These are phyloP conservation scores for Suillus subluteus DNA, from an alignment of 768 basidiomycete genomes.

Conservation along the genomic window DNA sequence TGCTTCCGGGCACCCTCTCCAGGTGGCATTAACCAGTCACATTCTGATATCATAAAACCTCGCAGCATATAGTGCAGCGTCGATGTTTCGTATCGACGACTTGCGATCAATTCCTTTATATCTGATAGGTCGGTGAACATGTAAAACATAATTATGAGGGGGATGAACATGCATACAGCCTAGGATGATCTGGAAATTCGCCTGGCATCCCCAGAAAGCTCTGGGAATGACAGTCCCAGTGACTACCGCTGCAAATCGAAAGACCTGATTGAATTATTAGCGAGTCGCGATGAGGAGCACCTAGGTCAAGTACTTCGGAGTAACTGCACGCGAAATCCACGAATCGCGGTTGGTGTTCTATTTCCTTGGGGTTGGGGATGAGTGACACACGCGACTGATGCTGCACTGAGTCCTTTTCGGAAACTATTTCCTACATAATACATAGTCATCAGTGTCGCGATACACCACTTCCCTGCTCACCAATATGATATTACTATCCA, in stretches of 20 bases:
- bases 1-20: constrained; percentile 42
- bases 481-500: constrained; percentile 69
- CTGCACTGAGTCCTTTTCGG: constrained; percentile 43
- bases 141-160: not conserved
- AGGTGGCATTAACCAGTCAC: constrained; percentile 74
- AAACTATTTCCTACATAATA: constrained; percentile 67
- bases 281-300: not conserved
- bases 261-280: constrained; percentile 52
- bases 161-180: constrained; percentile 45
- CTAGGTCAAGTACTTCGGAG: constrained; percentile 51
- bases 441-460: constrained; percentile 6
- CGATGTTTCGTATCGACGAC: constrained; percentile 80
- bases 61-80: constrained; percentile 80
- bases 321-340: constrained; percentile 72
- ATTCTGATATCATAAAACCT: constrained; percentile 71
- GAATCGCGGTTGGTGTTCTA: constrained; percentile 71
- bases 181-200: constrained; percentile 64
- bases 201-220: constrained; percentile 75
- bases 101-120: constrained; percentile 71
- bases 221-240: constrained; percentile 75
- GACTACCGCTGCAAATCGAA: constrained; percentile 58
- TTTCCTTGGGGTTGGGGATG: constrained; percentile 28
- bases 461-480: constrained; percentile 37
- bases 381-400: too few species aligned
- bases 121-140: constrained; percentile 44